Evolutionary conservation across 805 yeast genomes (phyloP).

Genomic region (Cyberlindnera amylophila): DNA sequence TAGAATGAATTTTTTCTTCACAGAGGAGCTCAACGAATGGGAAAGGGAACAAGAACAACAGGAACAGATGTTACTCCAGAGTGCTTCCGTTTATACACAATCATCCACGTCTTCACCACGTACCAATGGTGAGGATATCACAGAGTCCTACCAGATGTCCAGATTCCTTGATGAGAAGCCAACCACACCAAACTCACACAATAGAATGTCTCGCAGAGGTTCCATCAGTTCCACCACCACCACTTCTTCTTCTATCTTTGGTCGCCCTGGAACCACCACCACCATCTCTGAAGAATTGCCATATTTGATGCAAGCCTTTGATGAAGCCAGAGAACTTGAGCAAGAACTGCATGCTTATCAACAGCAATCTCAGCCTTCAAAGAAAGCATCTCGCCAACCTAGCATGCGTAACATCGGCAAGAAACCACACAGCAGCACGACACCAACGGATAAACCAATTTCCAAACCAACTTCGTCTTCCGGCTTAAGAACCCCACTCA

Average conservation of each 20-base stretch:
- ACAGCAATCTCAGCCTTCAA: neutral
- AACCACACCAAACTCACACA: conserved; percentile 1
- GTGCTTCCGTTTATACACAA: conserved; percentile 5
- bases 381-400: conserved; percentile 1
- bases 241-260: conserved; percentile 24
- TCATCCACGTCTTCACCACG: conserved; percentile 10
- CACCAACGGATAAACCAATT: neutral
- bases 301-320: conserved; percentile 60
- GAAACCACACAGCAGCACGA: neutral
- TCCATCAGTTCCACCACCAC: conserved; percentile 26
- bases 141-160: conserved; percentile 12
- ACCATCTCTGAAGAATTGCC: conserved; percentile 65
- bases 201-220: conserved; percentile 16
- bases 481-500: conserved; percentile 5
- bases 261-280: conserved; percentile 39
- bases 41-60: conserved; percentile 20
- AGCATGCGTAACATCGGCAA: conserved; percentile 5
- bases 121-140: conserved; percentile 3
- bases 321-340: conserved; percentile 55
- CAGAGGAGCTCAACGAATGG: conserved; percentile 28
- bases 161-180: conserved; percentile 10
- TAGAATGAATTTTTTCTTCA: conserved; percentile 33
- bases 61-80: conserved; percentile 5
- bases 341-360: conserved; percentile 38
- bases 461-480: conserved; percentile 3